These are phyloP conservation scores for Thielaviopsis musarum DNA, from an alignment of 2,329 filamentous ascomycete species.

Conservation along the genomic window DNA sequence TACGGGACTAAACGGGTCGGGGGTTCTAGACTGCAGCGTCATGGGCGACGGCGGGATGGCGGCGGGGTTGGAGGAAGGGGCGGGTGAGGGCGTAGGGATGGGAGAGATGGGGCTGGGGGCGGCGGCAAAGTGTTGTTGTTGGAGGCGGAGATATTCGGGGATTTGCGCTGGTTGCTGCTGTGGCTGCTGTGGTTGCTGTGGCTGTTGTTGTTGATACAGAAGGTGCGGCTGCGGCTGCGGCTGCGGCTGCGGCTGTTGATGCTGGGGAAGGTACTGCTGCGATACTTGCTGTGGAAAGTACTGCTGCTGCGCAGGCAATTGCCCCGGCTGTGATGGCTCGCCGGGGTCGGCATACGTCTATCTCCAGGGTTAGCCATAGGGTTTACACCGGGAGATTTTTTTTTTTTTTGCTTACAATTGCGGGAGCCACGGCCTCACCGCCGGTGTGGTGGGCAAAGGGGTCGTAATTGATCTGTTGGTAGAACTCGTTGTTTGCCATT, in stretches of 20 bases:
- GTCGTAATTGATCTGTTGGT: constrained; percentile 7
- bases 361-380: not conserved
- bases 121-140: not conserved
- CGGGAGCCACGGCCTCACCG: not conserved
- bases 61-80: not conserved
- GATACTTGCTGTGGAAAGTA: not conserved
- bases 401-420: not conserved
- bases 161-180: not conserved
- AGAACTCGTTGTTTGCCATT: constrained; percentile 11
- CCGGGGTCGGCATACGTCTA: not conserved
- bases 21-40: not conserved
- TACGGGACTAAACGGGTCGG: not conserved
- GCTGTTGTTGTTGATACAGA: not conserved
- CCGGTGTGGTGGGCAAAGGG: constrained; percentile 6
- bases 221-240: not conserved
- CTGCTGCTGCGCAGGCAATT: not conserved
- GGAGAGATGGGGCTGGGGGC: not conserved
- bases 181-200: not conserved
- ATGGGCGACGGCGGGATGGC: not conserved
- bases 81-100: not conserved
- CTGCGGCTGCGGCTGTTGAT: not conserved
- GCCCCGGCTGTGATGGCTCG: not conserved
- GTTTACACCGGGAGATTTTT: not conserved
- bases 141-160: not conserved
- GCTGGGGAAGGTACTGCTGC: not conserved